phyloP scores from a whole-genome alignment of 176 grass and related monocot genomes.

The Oryza punctata region DNA sequence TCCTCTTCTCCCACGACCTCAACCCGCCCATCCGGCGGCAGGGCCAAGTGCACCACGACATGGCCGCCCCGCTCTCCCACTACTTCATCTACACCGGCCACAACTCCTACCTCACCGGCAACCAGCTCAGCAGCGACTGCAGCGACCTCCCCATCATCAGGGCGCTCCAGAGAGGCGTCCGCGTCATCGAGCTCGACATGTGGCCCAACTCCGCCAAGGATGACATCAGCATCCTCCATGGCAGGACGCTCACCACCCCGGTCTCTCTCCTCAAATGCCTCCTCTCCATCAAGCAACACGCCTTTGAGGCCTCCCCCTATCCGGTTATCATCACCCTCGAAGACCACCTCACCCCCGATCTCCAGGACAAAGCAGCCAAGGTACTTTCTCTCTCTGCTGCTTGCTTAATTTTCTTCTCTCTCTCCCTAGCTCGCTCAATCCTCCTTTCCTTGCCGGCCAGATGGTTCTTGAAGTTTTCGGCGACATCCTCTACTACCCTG shows the following conservation, averaged over 20 bases:
- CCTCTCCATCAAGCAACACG: constrained; percentile 79
- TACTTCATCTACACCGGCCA: constrained; percentile 97
- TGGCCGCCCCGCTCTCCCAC: constrained; percentile 75
- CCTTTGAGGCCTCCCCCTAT: constrained; percentile 84
- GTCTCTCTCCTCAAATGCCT: constrained; percentile 85
- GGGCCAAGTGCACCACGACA: constrained; percentile 85
- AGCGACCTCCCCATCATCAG: constrained; percentile 89
- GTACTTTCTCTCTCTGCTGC: too few relatives aligned
- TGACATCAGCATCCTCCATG: constrained; percentile 81
- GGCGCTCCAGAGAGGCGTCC: constrained; percentile 78
- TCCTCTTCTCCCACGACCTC: constrained; percentile 76
- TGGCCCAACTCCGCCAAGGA: constrained; percentile 90
- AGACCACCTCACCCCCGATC: constrained; percentile 79
- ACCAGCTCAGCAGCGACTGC: constrained; percentile 96
- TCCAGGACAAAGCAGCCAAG: constrained; percentile 76
- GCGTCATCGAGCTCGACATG: constrained; percentile 96
- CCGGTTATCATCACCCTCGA: constrained; percentile 96
- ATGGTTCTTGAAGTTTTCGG: constrained; percentile 85
- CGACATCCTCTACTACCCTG: constrained; percentile 69
- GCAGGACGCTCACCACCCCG: constrained; percentile 87
- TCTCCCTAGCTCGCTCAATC: background rate
- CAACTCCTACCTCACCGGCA: constrained; percentile 98
- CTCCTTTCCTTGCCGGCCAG: constrained; percentile 18
- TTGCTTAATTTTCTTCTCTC: too few relatives aligned
- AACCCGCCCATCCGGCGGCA: constrained; percentile 58